Conservation (phyloP, 305 asterid species). For the Solanum hybrid region DNA sequence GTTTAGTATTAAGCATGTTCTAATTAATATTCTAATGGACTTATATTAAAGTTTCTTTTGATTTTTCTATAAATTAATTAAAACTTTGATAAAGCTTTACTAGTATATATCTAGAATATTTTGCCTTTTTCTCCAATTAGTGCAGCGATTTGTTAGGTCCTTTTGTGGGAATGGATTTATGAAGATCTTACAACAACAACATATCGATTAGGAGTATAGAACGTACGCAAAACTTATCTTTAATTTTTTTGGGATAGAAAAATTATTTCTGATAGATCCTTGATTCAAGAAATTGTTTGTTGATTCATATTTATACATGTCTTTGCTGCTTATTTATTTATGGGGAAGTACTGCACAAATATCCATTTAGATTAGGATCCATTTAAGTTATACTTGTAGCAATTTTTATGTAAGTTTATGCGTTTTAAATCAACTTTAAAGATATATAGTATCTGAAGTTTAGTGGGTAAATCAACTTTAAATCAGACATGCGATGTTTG, state of each 20-base stretch:
- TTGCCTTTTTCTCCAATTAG: not conserved
- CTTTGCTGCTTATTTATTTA: not conserved
- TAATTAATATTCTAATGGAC: not conserved
- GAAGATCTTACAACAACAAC: not conserved
- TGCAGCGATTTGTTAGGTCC: not conserved
- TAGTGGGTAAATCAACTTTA: not conserved
- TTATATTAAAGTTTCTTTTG: not conserved
- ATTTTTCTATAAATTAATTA: not conserved
- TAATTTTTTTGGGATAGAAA: not conserved
- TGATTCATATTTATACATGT: not conserved
- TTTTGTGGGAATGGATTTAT: not conserved
- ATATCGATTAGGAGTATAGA: not conserved
- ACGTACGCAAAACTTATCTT: rapidly evolving
- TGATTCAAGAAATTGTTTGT: too few species aligned
- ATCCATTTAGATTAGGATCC: not conserved
- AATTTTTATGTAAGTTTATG: too few species aligned
- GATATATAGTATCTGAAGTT: not conserved
- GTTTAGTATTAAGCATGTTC: not conserved
- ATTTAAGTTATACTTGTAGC: too few species aligned
- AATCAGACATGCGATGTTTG: not conserved
- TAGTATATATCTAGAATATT: not conserved
- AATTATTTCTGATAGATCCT: too few species aligned
- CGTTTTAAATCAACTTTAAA: not conserved
- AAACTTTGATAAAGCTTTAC: not conserved
- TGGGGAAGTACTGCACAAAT: not conserved